These are phyloP conservation scores for Ceratocystis colombiana DNA, from an alignment of 2,329 filamentous ascomycete species.

Conservation along the genomic window DNA sequence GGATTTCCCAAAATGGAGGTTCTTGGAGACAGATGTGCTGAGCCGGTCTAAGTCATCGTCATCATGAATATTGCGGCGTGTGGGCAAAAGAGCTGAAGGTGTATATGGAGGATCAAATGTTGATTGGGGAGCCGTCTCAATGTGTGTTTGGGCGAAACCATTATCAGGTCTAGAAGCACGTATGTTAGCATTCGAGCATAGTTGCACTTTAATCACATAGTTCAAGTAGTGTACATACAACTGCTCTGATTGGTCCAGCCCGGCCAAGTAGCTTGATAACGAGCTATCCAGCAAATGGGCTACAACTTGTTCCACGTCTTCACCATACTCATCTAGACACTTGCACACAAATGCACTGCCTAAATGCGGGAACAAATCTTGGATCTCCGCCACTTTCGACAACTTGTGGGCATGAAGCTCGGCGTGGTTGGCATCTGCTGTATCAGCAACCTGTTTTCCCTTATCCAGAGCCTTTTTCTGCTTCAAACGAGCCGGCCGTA, in stretches of 20 bases:
- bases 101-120: constrained; percentile 42
- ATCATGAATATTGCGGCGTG: constrained; percentile 66
- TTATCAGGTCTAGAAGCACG: constrained; percentile 12
- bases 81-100: constrained; percentile 35
- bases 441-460: constrained; percentile 46
- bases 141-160: constrained; percentile 9
- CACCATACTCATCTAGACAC: constrained; percentile 66
- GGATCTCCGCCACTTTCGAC: constrained; percentile 79
- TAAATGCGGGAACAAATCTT: constrained; percentile 83
- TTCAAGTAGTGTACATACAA: constrained; percentile 36
- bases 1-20: constrained; percentile 67
- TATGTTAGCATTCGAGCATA: constrained; percentile 12
- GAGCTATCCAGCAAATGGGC: constrained; percentile 71
- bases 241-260: constrained; percentile 53
- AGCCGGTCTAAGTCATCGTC: constrained; percentile 70
- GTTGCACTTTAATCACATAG: neutral
- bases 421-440: constrained; percentile 34
- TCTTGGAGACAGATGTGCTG: constrained; percentile 50
- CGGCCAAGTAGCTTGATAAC: constrained; percentile 57
- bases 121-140: constrained; percentile 46
- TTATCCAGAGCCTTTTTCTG: constrained; percentile 49
- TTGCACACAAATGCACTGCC: constrained; percentile 72
- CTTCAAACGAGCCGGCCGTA: neutral
- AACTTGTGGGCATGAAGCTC: constrained; percentile 68
- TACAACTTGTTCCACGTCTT: constrained; percentile 69